Evolutionary conservation across 2,329 filamentous ascomycete species (phyloP).

Genomic region (Coniochaeta sp.): DNA sequence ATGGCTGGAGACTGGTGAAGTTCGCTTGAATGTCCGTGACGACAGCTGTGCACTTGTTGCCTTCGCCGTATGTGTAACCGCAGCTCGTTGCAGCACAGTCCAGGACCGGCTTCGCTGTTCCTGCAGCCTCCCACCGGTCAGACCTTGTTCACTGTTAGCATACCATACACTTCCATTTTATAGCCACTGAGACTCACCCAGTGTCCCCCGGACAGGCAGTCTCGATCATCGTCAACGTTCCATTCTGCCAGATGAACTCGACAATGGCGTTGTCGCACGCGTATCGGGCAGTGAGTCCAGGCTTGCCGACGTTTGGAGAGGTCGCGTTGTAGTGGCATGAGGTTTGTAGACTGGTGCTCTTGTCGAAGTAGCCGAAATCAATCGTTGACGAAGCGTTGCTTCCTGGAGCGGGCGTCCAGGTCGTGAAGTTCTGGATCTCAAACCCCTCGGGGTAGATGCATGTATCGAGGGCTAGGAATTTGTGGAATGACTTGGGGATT

Average conservation of each 20-base stretch:
- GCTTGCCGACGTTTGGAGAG: conserved; percentile 25
- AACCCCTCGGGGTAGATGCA: conserved; percentile 31
- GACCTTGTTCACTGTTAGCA: conserved; percentile 4
- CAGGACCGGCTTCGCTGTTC: conserved; percentile 8
- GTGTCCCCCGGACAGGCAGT: conserved; percentile 27
- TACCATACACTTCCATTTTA: not conserved
- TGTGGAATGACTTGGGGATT: conserved; percentile 10
- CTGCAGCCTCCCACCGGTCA: conserved; percentile 9
- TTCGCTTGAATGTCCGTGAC: conserved; percentile 3
- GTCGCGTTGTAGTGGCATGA: conserved; percentile 34
- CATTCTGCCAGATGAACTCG: conserved; percentile 34
- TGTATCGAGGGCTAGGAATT: conserved; percentile 10
- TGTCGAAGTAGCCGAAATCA: conserved; percentile 33
- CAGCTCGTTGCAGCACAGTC: conserved; percentile 6
- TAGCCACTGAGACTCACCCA: conserved; percentile 8
- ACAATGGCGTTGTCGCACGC: conserved; percentile 31
- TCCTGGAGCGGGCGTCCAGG: conserved; percentile 19
- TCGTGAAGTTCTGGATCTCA: conserved; percentile 27
- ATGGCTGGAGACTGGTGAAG: conserved; percentile 14
- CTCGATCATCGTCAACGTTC: conserved; percentile 33
- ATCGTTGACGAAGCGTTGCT: conserved; percentile 22
- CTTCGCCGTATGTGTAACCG: conserved; percentile 8
- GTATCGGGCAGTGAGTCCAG: conserved; percentile 25
- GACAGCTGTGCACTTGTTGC: conserved; percentile 7
- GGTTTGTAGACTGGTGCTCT: conserved; percentile 29